These are phyloP conservation scores for Asclepias syriaca DNA, from an alignment of 257 asterid species.

Conservation along the genomic window DNA sequence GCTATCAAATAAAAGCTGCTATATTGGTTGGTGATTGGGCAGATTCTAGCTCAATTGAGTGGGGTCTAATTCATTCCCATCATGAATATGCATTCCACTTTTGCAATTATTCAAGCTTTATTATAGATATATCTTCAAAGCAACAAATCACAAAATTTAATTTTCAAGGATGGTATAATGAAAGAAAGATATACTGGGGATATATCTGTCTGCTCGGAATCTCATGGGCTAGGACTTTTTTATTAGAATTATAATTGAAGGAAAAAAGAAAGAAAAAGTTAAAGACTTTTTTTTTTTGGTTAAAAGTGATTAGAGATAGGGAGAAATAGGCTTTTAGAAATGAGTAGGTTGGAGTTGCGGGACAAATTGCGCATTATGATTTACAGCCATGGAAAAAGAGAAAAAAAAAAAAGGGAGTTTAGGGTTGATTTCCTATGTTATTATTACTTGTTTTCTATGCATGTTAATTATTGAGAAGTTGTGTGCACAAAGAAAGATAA, in stretches of 20 bases:
- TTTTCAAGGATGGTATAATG: slow-evolving; percentile 12
- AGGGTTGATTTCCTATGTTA: not conserved
- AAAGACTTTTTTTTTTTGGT: slow-evolving; percentile 6
- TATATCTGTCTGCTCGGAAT: slow-evolving; percentile 15
- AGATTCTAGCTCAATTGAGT: too few species aligned
- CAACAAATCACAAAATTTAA: too few species aligned
- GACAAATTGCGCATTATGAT: slow-evolving; percentile 14
- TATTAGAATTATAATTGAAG: slow-evolving; percentile 35
- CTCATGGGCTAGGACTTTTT: not conserved
- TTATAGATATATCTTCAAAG: not conserved
- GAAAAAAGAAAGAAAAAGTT: slow-evolving; percentile 14
- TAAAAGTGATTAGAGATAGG: slow-evolving; percentile 29
- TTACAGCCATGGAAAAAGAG: not conserved
- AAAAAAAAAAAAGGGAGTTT: too few species aligned
- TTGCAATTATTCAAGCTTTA: not conserved
- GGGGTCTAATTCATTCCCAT: not conserved
- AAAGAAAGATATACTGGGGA: slow-evolving; percentile 7
- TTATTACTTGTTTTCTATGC: not conserved
- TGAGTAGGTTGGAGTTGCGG: slow-evolving; percentile 21
- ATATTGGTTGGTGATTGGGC: too few species aligned
- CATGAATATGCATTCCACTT: slow-evolving; percentile 5
- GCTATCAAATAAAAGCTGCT: not conserved
- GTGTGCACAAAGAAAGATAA: not conserved
- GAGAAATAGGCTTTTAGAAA: slow-evolving; percentile 23
- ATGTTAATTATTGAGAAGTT: slow-evolving; percentile 10